A percentile compares a stretch with the other conserved stretches of the same genome.
phyloP scores from a whole-genome alignment of 2,329 filamentous ascomycete genomes.

The Alternaria postmessia region DNA sequence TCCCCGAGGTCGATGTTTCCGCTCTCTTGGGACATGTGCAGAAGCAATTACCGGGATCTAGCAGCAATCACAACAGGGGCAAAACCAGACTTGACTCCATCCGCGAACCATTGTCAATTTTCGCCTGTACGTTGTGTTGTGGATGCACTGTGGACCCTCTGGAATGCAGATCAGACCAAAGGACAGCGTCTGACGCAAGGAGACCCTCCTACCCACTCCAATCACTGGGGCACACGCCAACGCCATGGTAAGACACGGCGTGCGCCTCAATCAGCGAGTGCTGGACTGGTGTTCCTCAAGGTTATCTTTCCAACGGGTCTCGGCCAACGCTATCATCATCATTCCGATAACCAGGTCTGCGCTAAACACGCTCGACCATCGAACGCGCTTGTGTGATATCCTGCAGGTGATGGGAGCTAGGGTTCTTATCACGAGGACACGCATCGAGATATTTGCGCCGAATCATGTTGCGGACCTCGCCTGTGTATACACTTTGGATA shows the following conservation, averaged over 20 bases:
- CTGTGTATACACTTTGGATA: slow-evolving; percentile 23
- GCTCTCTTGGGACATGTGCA: slow-evolving; percentile 9
- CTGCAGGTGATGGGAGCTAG: slow-evolving; percentile 25
- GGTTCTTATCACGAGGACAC: slow-evolving; percentile 26
- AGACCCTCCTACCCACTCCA: slow-evolving; percentile 15
- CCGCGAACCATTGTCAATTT: background rate
- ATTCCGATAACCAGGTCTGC: slow-evolving; percentile 39
- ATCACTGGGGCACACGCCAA: slow-evolving; percentile 11
- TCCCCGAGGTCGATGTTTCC: slow-evolving; percentile 29
- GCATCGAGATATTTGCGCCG: slow-evolving; percentile 28
- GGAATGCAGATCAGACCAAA: slow-evolving; percentile 25
- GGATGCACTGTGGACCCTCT: slow-evolving; percentile 12
- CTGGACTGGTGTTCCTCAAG: slow-evolving; percentile 26
- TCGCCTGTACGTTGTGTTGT: background rate
- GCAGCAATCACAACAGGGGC: slow-evolving; percentile 2
- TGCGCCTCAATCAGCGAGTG: slow-evolving; percentile 19
- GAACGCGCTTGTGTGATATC: slow-evolving; percentile 23
- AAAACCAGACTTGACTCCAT: background rate
- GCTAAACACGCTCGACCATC: slow-evolving; percentile 24
- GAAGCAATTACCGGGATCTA: background rate
- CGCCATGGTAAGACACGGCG: slow-evolving; percentile 21
- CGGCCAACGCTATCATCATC: slow-evolving; percentile 15
- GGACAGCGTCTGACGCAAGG: slow-evolving; percentile 16
- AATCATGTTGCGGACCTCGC: slow-evolving; percentile 30
- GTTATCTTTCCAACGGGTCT: slow-evolving; percentile 25